Conservation (phyloP, 148 eudicot genomes). For the Arbutus unedo region DNA sequence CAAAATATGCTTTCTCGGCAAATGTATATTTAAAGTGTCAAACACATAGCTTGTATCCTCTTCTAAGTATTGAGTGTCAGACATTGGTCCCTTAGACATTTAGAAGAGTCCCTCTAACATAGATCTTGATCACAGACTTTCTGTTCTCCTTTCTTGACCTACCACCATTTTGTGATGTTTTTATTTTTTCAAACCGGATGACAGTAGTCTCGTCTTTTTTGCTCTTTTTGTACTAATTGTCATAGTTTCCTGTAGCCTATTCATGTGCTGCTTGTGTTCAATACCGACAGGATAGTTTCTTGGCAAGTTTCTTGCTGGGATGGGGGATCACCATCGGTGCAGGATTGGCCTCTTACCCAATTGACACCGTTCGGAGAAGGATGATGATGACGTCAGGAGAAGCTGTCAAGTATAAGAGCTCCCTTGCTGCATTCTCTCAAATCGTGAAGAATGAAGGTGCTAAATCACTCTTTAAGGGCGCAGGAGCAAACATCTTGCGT, state of each 20-base stretch:
- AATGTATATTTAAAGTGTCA: background rate
- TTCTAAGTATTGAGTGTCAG: background rate
- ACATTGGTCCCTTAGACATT: background rate
- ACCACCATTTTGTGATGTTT: background rate
- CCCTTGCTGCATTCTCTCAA: conserved; percentile 54
- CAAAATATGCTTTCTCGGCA: background rate
- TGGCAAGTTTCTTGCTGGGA: conserved; percentile 66
- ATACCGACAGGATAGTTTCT: conserved; percentile 59
- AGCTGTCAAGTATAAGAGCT: conserved; percentile 66
- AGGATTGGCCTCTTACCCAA: conserved; percentile 62
- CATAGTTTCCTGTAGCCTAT: background rate
- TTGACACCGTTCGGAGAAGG: conserved; percentile 65
- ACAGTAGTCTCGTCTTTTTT: background rate
- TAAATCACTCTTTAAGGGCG: conserved; percentile 68
- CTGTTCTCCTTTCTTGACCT: background rate
- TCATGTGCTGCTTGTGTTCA: background rate
- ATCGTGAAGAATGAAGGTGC: conserved; percentile 58
- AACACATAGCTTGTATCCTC: background rate
- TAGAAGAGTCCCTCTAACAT: background rate
- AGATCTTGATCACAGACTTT: background rate
- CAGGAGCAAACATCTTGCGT: conserved; percentile 65
- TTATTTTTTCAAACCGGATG: background rate
- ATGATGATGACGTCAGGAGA: conserved; percentile 82
- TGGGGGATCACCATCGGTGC: conserved; percentile 70
- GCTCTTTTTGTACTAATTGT: background rate